Base-by-base conservation (phyloP, 1,284 basidiomycete species). In the Ganoderma sp. region DNA sequence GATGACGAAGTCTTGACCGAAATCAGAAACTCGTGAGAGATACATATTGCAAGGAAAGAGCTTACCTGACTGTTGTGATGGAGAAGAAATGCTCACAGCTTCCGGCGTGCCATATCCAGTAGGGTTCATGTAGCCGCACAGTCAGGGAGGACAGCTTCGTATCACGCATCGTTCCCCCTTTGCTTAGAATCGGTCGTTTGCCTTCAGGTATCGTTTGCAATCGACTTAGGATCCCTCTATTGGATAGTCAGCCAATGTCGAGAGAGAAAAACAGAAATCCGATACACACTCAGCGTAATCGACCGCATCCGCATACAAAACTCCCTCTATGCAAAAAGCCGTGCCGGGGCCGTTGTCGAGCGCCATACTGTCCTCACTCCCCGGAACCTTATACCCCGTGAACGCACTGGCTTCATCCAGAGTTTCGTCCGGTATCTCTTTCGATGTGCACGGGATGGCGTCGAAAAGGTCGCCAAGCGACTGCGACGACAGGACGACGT, bases 1-100 rank as follows among this genome's bases (percentile, higher is more conserved):
- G 78, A 73, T 91, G 88, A 42, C 83, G 80, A 39, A 90, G 76
- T 67, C 92, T 94, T 68, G 60, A 62, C 28, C 10, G 56, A 43
- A 60, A 50, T 61, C 54, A 32, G 61, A 62, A 62, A 43, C 61
- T 37, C 22, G 45, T 37, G 64, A 56, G 60, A 43, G 17, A 50
- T 19, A 43, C 37, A n/a, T 41, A 28, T 41, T 10, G n/a, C 15
- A 62, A n/a, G 32, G 37, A 17, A 56, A 61, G 42, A 34, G 62
- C 81, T 63, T 71, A 88, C 94, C 93, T 84, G 71, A 95, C 89
- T 67, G 90, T 84, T 69, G 93, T 89, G 34, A 95, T 72, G 19
- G 90, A 85, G 45, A 93, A 75, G 75, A 90, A 91, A 75, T 95
- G 94, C 72, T 94, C 93, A 73, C 92, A 94, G 73, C 87, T 89